These are phyloP conservation scores for Stagonosporopsis chrysanthemi DNA, from an alignment of 2,329 filamentous ascomycete genomes.

Conservation along the genomic window DNA sequence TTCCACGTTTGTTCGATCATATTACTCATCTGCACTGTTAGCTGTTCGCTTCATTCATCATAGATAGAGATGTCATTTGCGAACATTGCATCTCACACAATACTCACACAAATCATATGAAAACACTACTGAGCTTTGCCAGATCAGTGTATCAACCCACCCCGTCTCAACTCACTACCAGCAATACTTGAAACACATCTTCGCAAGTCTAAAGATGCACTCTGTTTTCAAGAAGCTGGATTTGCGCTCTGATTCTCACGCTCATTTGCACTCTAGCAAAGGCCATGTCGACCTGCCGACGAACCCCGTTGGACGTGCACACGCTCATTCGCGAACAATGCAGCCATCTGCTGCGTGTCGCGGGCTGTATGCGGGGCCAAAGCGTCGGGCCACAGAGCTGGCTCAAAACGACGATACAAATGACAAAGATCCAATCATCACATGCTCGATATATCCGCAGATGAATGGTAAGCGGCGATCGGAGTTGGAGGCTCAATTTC, in stretches of 20 bases:
- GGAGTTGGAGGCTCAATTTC: not conserved
- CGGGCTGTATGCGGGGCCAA: not conserved
- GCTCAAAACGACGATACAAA: not conserved
- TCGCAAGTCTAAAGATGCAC: not conserved
- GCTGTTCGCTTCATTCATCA: not conserved
- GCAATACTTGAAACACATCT: not conserved
- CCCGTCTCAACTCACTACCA: not conserved
- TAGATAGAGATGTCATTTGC: not conserved
- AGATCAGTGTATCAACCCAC: not conserved
- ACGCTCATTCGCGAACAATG: not conserved
- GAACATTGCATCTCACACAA: not conserved
- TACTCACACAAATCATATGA: not conserved
- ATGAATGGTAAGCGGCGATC: constrained; percentile 9
- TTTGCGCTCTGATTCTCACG: not conserved
- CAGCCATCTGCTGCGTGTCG: constrained; percentile 1
- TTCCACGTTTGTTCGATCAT: not conserved
- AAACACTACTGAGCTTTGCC: not conserved
- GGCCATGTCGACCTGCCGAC: not conserved
- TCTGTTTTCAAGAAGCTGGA: not conserved
- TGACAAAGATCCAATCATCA: constrained; percentile 2
- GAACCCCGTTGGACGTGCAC: not conserved
- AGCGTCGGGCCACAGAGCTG: not conserved
- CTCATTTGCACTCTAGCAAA: not conserved
- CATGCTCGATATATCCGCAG: constrained; percentile 11
- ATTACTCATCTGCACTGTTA: not conserved